These are phyloP conservation scores for Cercospora sesami DNA, from an alignment of 2,329 filamentous ascomycete genomes.

Conservation along the genomic window DNA sequence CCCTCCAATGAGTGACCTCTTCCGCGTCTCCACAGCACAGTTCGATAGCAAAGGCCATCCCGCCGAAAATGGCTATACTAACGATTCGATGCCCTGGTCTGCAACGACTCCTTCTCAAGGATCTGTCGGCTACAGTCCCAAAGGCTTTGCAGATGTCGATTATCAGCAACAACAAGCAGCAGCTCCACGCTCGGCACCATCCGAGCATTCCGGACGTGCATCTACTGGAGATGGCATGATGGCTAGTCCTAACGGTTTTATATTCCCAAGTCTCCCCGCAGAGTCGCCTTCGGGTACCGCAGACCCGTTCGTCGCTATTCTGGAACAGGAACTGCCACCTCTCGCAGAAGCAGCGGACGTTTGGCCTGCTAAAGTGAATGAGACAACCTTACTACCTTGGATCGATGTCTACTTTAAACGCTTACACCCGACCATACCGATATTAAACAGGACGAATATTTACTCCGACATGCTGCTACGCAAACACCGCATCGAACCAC, in stretches of 20 bases:
- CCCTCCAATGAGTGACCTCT: not conserved
- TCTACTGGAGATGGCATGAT: constrained; percentile 36
- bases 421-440: constrained; percentile 46
- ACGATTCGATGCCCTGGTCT: constrained; percentile 10
- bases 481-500: constrained; percentile 46
- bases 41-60: constrained; percentile 15
- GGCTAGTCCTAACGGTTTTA: constrained; percentile 35
- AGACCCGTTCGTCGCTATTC: constrained; percentile 32
- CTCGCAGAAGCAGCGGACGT: constrained; percentile 31
- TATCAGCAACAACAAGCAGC: constrained; percentile 6
- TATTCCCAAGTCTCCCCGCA: constrained; percentile 39
- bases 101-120: constrained; percentile 10
- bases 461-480: constrained; percentile 46
- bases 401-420: constrained; percentile 50
- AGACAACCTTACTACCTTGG: constrained; percentile 42
- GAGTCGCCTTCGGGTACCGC: constrained; percentile 39
- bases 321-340: constrained; percentile 39
- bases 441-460: constrained; percentile 44
- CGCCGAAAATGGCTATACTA: not conserved
- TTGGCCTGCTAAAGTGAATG: constrained; percentile 45
- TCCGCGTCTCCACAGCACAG: constrained; percentile 3
- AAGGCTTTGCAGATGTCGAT: constrained; percentile 1
- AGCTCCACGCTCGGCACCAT: constrained; percentile 6
- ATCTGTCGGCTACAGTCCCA: constrained; percentile 10
- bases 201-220: constrained; percentile 8